These are phyloP conservation scores for Mucor saturninus DNA, from an alignment of 371 early-diverging fungal species.

Conservation along the genomic window DNA sequence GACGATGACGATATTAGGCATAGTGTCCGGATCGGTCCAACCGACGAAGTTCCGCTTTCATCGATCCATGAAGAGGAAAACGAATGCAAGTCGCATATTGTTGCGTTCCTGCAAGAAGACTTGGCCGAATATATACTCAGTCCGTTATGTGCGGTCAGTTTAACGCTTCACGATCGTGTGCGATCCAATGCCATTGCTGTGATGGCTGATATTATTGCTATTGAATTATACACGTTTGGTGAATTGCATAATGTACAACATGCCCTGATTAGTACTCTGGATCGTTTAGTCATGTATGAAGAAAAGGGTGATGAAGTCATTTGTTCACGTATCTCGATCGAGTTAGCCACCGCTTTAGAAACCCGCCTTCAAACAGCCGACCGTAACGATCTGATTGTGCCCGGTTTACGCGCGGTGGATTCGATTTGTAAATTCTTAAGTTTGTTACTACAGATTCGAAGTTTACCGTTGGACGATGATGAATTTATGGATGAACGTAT, in stretches of 20 bases:
- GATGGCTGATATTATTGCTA: constrained; percentile 68
- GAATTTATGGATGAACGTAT: constrained; percentile 73
- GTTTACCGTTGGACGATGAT: constrained; percentile 59
- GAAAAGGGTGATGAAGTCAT: constrained; percentile 57
- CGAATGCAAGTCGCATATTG: constrained; percentile 4
- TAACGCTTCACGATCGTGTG: constrained; percentile 65
- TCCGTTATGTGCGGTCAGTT: constrained; percentile 62
- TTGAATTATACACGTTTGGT: constrained; percentile 59
- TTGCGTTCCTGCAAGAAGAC: constrained; percentile 43
- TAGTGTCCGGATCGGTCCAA: constrained; percentile 30
- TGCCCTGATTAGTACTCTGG: constrained; percentile 65
- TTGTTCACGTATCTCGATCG: constrained; percentile 39
- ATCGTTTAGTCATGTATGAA: constrained; percentile 64
- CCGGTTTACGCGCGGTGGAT: constrained; percentile 50
- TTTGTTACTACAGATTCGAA: constrained; percentile 60
- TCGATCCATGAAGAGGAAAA: constrained; percentile 20
- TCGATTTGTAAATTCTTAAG: constrained; percentile 61
- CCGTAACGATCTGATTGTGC: constrained; percentile 25
- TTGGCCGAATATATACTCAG: constrained; percentile 65
- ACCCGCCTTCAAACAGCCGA: constrained; percentile 29
- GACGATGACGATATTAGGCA: constrained; percentile 21
- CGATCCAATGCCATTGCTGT: constrained; percentile 59
- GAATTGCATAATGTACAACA: constrained; percentile 61
- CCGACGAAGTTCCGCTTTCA: constrained; percentile 20
- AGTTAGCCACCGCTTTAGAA: constrained; percentile 38